Conservation (phyloP, 805 yeast genomes). For the Yarrowia yakushimensis region DNA sequence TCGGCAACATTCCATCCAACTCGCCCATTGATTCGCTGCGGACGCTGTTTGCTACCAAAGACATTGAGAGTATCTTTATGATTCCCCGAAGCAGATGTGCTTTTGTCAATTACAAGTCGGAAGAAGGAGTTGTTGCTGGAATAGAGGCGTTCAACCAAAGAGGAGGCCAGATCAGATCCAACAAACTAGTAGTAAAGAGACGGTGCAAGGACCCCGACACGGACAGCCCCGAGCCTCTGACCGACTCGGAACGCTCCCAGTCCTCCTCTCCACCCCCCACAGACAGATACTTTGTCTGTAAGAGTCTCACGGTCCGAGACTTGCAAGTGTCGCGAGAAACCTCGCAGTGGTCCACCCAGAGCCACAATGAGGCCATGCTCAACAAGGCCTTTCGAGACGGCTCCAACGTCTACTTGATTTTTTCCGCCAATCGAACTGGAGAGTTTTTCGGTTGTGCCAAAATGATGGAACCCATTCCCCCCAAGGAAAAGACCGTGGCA, state of each 20-base stretch:
- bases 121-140: conserved; percentile 37
- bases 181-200: conserved; percentile 36
- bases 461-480: conserved; percentile 36
- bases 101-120: conserved; percentile 40
- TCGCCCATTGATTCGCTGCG: conserved; percentile 40
- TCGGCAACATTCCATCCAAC: conserved; percentile 41
- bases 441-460: conserved; percentile 43
- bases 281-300: conserved; percentile 41
- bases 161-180: conserved; percentile 37
- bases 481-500: conserved; percentile 17
- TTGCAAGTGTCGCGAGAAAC: conserved; percentile 37
- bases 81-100: conserved; percentile 45
- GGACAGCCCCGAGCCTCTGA: conserved; percentile 4
- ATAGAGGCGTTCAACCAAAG: conserved; percentile 33
- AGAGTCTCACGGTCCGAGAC: conserved; percentile 42
- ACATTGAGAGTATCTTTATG: conserved; percentile 40
- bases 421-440: conserved; percentile 43
- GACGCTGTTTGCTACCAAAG: conserved; percentile 39
- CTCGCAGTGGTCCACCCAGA: conserved; percentile 43
- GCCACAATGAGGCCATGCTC: conserved; percentile 40
- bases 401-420: conserved; percentile 40
- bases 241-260: conserved; percentile 16
- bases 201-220: conserved; percentile 12
- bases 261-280: conserved; percentile 17
- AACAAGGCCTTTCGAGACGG: conserved; percentile 39